Conservation (phyloP, 441 rosid genomes). For the Syzygium malaccense region DNA sequence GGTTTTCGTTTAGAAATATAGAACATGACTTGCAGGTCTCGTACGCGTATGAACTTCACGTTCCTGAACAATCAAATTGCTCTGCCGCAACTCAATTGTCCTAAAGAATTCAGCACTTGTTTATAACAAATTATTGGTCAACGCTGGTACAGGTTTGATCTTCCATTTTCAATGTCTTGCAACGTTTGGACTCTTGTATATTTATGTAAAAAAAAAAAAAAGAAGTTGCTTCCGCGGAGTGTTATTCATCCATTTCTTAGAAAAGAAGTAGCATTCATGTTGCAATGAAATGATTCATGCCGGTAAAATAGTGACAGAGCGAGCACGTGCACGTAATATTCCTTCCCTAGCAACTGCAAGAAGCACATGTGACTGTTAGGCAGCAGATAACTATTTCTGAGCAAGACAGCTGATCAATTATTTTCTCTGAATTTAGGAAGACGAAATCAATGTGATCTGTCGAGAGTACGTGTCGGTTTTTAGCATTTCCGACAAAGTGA, state of each 20-base stretch:
- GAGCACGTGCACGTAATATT: too few relatives aligned
- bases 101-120: fast-evolving
- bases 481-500: neutral
- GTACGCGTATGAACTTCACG: neutral
- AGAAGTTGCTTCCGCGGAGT: neutral
- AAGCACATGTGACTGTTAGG: neutral
- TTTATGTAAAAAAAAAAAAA: neutral
- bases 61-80: neutral
- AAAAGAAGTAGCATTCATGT: too few relatives aligned
- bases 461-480: neutral
- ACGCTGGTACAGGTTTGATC: neutral
- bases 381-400: neutral
- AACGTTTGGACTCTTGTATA: too few relatives aligned
- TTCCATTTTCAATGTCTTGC: neutral
- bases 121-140: neutral
- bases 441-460: neutral
- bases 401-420: neutral
- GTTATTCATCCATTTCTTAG: neutral
- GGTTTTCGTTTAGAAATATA: neutral
- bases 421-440: neutral
- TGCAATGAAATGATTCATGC: too few relatives aligned
- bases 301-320: too few relatives aligned
- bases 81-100: neutral
- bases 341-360: too few relatives aligned
- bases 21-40: neutral